phyloP scores from a whole-genome alignment of 2,329 filamentous ascomycete species.

The Geoglossum cookeanum region DNA sequence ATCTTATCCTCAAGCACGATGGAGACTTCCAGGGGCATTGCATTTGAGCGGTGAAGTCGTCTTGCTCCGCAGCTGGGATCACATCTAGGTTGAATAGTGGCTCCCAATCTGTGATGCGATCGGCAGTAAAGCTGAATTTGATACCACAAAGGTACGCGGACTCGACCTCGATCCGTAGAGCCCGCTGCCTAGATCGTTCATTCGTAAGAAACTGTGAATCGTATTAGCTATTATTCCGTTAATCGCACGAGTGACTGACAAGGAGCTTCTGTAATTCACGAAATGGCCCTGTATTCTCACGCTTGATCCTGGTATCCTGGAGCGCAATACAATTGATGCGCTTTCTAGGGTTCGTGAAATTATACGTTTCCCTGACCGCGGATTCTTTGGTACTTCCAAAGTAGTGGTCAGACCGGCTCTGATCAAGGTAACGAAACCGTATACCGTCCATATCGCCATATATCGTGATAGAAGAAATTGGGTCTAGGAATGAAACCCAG shows the following conservation, averaged over 20 bases:
- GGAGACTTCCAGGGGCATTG: slow-evolving; percentile 1
- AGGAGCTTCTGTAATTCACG: slow-evolving; percentile 2
- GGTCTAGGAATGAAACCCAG: slow-evolving; percentile 8
- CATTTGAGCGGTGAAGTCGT: neutral
- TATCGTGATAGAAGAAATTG: slow-evolving; percentile 7
- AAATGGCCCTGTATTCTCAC: slow-evolving; percentile 4
- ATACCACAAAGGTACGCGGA: slow-evolving; percentile 8
- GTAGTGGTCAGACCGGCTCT: slow-evolving; percentile 7
- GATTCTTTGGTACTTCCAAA: slow-evolving; percentile 8
- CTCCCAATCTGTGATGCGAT: slow-evolving; percentile 10
- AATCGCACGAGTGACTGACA: neutral
- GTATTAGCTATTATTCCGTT: slow-evolving; percentile 3
- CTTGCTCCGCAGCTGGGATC: neutral
- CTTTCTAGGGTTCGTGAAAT: neutral
- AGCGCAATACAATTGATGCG: slow-evolving; percentile 1
- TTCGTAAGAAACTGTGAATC: slow-evolving; percentile 7
- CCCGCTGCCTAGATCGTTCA: slow-evolving; percentile 5
- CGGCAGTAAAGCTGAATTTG: slow-evolving; percentile 11
- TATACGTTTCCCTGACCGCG: neutral
- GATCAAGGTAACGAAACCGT: slow-evolving; percentile 8
- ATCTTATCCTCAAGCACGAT: neutral
- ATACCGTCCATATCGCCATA: slow-evolving; percentile 12
- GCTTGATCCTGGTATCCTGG: neutral
- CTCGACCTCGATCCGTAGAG: neutral
- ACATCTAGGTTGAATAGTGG: slow-evolving; percentile 4